Conservation (phyloP, 495 filamentous ascomycete genomes). For the Penicillium parvum region DNA sequence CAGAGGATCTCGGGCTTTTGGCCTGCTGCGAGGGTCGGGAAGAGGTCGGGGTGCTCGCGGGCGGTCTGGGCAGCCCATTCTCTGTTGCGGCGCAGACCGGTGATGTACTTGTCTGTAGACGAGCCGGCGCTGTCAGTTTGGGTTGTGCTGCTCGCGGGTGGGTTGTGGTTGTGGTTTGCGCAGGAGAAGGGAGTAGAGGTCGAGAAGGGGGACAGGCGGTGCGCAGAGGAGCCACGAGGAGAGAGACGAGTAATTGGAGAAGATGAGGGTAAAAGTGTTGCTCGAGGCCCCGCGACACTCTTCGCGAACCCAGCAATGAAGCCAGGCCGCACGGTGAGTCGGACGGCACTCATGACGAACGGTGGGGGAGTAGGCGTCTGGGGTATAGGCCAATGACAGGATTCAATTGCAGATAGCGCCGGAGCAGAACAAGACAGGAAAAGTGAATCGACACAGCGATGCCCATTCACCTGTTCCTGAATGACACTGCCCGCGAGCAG, state of each 20-base stretch:
- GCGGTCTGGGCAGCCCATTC: conserved; percentile 64
- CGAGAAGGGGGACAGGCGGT: conserved; percentile 15
- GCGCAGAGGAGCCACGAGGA: background rate
- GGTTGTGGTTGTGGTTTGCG: conserved; percentile 8
- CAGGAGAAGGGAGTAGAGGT: conserved; percentile 20
- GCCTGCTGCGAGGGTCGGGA: conserved; percentile 61
- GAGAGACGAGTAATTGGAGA: background rate
- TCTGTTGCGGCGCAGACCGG: conserved; percentile 51
- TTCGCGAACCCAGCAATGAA: conserved; percentile 1
- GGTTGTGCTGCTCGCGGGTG: conserved; percentile 5
- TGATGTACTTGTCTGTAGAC: conserved; percentile 28
- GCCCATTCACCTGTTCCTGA: conserved; percentile 1
- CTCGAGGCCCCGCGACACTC: conserved; percentile 1
- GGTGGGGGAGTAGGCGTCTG: conserved; percentile 12
- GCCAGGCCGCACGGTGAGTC: conserved; percentile 17
- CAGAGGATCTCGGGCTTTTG: conserved; percentile 80
- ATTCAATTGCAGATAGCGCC: background rate
- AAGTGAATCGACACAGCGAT: background rate
- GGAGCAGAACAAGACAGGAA: background rate
- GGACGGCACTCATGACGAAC: conserved; percentile 22
- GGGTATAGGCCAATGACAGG: conserved; percentile 8
- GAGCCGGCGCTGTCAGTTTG: conserved; percentile 16
- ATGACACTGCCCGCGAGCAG: conserved; percentile 1
- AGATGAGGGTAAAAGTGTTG: background rate
- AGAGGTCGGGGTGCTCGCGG: conserved; percentile 65